Evolutionary conservation across 108 stramenopile genomes (phyloP).

Genomic region (Aurantiochytrium sp.): DNA sequence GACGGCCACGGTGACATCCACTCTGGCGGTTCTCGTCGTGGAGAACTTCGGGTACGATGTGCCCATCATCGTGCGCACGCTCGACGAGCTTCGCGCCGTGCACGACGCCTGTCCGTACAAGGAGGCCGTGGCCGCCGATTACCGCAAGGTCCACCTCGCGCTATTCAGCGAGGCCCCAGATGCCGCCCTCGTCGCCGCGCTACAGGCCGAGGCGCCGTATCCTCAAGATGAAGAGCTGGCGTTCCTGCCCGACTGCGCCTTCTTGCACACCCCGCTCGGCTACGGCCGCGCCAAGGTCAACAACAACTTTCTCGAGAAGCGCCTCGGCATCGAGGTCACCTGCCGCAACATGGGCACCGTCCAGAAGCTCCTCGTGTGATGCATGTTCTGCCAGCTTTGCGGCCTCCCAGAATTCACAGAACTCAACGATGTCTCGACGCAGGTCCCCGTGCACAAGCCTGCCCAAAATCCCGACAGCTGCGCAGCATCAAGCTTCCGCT

Average conservation of each 20-base stretch:
- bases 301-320: background rate
- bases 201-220: background rate
- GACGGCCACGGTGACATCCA: background rate
- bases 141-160: background rate
- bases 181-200: background rate
- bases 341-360: background rate
- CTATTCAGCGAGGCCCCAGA: background rate
- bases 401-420: too few relatives aligned
- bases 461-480: too few relatives aligned
- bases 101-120: background rate
- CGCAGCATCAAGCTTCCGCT: too few relatives aligned
- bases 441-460: too few relatives aligned
- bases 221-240: background rate
- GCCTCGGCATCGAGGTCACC: background rate
- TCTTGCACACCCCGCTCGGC: background rate
- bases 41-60: background rate
- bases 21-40: background rate
- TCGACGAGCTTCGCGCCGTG: background rate
- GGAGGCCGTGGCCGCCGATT: background rate
- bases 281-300: background rate
- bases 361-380: background rate
- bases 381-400: too few relatives aligned
- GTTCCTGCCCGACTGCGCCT: background rate
- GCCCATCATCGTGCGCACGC: background rate
- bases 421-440: too few relatives aligned